Percentiles rank a stretch among this genome's conserved stretches.
phyloP scores from a whole-genome alignment of 2,329 filamentous ascomycete genomes.

The Colletotrichum sp. region DNA sequence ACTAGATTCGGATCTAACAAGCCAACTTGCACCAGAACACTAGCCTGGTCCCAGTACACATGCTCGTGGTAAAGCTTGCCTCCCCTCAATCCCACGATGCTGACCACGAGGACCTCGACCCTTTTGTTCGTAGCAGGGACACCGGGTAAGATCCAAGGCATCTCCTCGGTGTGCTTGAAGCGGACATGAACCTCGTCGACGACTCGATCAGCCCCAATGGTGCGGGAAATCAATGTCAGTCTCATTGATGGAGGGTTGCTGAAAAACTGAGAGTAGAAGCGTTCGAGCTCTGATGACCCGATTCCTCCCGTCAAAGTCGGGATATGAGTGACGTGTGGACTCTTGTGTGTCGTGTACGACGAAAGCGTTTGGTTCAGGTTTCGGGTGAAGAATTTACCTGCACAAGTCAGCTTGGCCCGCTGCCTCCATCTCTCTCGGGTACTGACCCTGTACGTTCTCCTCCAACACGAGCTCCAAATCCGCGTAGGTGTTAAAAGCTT shows the following conservation, averaged over 20 bases:
- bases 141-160: slow-evolving; percentile 67
- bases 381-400: slow-evolving; percentile 60
- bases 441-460: slow-evolving; percentile 65
- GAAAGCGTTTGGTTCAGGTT: slow-evolving; percentile 66
- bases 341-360: slow-evolving; percentile 62
- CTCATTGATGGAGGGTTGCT: slow-evolving; percentile 64
- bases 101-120: slow-evolving; percentile 62
- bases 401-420: background rate
- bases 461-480: slow-evolving; percentile 71
- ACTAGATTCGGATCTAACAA: slow-evolving; percentile 50
- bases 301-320: slow-evolving; percentile 70
- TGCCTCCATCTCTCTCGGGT: rapidly evolving
- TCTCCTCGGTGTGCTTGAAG: slow-evolving; percentile 61
- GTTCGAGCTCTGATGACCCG: slow-evolving; percentile 60
- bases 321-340: slow-evolving; percentile 73
- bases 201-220: slow-evolving; percentile 67
- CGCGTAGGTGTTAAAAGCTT: slow-evolving; percentile 67
- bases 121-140: slow-evolving; percentile 58
- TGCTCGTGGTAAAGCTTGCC: slow-evolving; percentile 68
- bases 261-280: slow-evolving; percentile 72
- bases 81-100: slow-evolving; percentile 63
- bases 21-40: slow-evolving; percentile 63
- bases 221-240: slow-evolving; percentile 68
- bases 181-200: slow-evolving; percentile 67
- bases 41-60: slow-evolving; percentile 69